Evolutionary conservation across 768 basidiomycete genomes (phyloP), one percentile per base, ranked within the genome.

Genomic region (Pulveroboletus sp.): DNA sequence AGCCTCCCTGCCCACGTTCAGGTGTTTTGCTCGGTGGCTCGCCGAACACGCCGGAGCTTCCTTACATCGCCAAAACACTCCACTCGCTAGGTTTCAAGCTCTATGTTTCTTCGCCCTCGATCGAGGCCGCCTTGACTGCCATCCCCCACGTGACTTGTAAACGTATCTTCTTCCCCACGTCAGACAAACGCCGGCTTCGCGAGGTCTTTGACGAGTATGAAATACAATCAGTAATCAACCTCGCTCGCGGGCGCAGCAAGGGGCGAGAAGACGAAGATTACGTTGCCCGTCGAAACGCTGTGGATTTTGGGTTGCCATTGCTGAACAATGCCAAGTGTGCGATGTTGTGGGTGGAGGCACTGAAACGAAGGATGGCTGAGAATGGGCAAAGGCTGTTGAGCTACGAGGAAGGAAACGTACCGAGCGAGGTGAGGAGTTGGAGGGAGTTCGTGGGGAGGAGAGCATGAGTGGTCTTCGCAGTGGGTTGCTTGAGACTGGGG

Each of bases 11-110:
- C 47, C 79, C 83, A 18, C 81, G 82, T 42, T 91, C 88, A 0
- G 96, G 96, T 56, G 85, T 96, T 24, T 80, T 99, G 51, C 76
- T 98, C 48, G 96, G 96, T 38, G 96, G 96, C 38, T 94, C 97
- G 62, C 76, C 88, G 51, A 76, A 76, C 49, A 84, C 86, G 64
- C 91, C 93, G 4, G 93, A 98, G 69, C 89, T 99, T 83, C 71
- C 71, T 18, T 75, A 76, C 32, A 83, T 97, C 52, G 90, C 94
- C 11, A 88, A 86, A 67, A 78, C 76, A 18, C 77, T 98, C 18
- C 74, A 80, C 39, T 82, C 89, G 57, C 80, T 94, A 51, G 95
- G 96, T 39, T 99, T 97, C 83, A 93, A 93, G 69, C 79, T 99
- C 41, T 97, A 88, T 74, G 93, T 89, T 67, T 87, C 92, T 13